A percentile compares a stretch with the other conserved stretches of the same genome.
Evolutionary conservation across 2,329 filamentous ascomycete species (phyloP).

Genomic region (Aureobasidium subglaciale): DNA sequence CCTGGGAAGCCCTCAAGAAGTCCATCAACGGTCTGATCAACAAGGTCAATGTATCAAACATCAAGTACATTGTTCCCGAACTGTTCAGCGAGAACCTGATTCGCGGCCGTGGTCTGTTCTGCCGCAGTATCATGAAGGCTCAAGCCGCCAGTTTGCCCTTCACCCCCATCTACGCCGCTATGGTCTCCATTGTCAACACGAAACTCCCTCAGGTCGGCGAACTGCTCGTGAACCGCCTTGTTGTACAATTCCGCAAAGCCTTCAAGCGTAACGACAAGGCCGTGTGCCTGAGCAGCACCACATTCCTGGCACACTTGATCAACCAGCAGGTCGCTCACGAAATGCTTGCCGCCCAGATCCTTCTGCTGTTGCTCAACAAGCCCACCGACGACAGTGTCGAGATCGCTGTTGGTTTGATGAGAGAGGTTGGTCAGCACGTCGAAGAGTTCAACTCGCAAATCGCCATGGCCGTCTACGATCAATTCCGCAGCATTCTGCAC

Average conservation of each 20-base stretch:
- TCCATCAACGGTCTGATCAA: slow-evolving; percentile 98
- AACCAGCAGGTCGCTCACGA: slow-evolving; percentile 96
- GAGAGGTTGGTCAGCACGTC: slow-evolving; percentile 86
- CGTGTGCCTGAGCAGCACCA: slow-evolving; percentile 86
- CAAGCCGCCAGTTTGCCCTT: slow-evolving; percentile 94
- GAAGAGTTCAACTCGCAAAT: slow-evolving; percentile 93
- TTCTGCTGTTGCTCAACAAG: slow-evolving; percentile 86
- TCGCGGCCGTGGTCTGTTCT: slow-evolving; percentile 85
- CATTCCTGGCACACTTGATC: slow-evolving; percentile 88
- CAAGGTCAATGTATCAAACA: slow-evolving; percentile 97
- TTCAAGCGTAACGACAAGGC: slow-evolving; percentile 97
- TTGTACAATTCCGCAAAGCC: slow-evolving; percentile 90
- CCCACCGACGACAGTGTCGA: slow-evolving; percentile 97
- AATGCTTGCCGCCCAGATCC: slow-evolving; percentile 84
- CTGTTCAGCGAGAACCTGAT: slow-evolving; percentile 92
- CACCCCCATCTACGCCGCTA: slow-evolving; percentile 90
- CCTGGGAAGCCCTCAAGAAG: slow-evolving; percentile 98
- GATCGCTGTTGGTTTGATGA: slow-evolving; percentile 88
- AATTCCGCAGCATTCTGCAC: slow-evolving; percentile 90
- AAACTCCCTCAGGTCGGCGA: slow-evolving; percentile 94
- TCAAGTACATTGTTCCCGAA: slow-evolving; percentile 95
- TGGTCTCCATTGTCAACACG: slow-evolving; percentile 94
- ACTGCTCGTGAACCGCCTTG: slow-evolving; percentile 72
- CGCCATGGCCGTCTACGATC: slow-evolving; percentile 84
- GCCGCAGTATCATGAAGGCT: slow-evolving; percentile 95